These are phyloP conservation scores for Rhodosporidiobolus odoratus DNA, from an alignment of 768 basidiomycete species.

Conservation along the genomic window DNA sequence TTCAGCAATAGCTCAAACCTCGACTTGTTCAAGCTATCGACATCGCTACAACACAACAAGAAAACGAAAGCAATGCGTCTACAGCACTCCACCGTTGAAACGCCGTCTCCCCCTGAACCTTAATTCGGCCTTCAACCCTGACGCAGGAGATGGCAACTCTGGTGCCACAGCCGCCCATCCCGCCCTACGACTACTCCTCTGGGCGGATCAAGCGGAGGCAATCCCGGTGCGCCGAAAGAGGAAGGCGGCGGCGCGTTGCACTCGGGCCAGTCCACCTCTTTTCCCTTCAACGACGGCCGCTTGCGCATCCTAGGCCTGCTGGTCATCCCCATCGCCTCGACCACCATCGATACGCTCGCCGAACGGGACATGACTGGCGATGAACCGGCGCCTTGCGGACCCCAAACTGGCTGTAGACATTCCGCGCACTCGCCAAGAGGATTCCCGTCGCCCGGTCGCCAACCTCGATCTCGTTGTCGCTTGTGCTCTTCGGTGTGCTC, in stretches of 20 bases:
- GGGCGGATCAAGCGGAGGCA: constrained; percentile 2
- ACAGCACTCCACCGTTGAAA: too few relatives aligned
- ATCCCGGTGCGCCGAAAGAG: background rate
- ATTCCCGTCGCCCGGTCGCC: constrained; percentile 42
- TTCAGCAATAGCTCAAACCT: too few relatives aligned
- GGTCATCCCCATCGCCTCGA: constrained; percentile 31
- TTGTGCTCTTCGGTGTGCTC: constrained; percentile 60
- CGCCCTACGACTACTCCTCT: constrained; percentile 25
- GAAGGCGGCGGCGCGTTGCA: background rate
- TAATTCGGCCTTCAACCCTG: background rate
- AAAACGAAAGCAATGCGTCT: too few relatives aligned
- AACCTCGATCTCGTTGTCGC: constrained; percentile 42
- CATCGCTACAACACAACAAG: too few relatives aligned
- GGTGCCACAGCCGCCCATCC: constrained; percentile 32
- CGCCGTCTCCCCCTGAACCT: background rate
- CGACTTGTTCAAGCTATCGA: too few relatives aligned
- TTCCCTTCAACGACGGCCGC: constrained; percentile 37
- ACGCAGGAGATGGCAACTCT: constrained; percentile 17
- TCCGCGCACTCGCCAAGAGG: constrained; percentile 29
- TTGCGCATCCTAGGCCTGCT: constrained; percentile 33
- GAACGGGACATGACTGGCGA: constrained; percentile 33
- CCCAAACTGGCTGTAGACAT: constrained; percentile 39
- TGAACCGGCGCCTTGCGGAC: constrained; percentile 12
- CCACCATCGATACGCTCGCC: constrained; percentile 26
- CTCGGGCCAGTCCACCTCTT: constrained; percentile 39